Evolutionary conservation across 1,284 basidiomycete species (phyloP).

Genomic region (Ustilago xerochloae): DNA sequence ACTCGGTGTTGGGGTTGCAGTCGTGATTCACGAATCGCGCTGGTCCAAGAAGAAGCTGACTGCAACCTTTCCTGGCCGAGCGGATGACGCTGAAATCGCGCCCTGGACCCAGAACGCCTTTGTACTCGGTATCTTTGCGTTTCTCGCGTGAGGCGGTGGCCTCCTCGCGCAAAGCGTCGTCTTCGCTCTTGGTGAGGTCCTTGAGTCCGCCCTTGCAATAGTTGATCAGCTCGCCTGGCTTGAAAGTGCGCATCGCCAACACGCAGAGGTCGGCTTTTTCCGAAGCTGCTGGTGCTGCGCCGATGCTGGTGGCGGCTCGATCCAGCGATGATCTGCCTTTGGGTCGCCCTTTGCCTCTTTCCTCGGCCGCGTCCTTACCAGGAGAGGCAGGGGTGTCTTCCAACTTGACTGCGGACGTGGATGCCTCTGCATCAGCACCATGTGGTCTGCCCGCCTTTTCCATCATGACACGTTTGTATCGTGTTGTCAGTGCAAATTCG

Average conservation of each 20-base stretch:
- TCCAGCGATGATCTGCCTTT: constrained; percentile 47
- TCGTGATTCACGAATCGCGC: constrained; percentile 96
- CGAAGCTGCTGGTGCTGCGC: constrained; percentile 42
- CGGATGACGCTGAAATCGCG: constrained; percentile 91
- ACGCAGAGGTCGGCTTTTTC: constrained; percentile 90
- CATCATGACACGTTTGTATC: constrained; percentile 60
- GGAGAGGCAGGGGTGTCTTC: constrained; percentile 21
- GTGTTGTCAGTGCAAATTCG: constrained; percentile 63
- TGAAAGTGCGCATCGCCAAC: constrained; percentile 80
- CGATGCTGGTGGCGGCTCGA: constrained; percentile 44
- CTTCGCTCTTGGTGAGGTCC: constrained; percentile 67
- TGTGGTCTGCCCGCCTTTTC: constrained; percentile 28
- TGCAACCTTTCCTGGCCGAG: constrained; percentile 87
- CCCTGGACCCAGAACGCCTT: constrained; percentile 74
- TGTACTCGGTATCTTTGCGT: constrained; percentile 60
- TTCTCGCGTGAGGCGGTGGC: constrained; percentile 73
- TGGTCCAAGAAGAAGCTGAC: constrained; percentile 88
- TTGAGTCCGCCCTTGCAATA: constrained; percentile 75
- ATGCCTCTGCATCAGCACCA: constrained; percentile 17
- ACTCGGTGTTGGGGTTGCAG: constrained; percentile 87
- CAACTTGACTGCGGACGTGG: constrained; percentile 24
- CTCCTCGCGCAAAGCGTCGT: constrained; percentile 73
- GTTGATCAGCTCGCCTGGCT: constrained; percentile 78
- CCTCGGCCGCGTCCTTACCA: constrained; percentile 13
- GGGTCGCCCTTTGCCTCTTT: constrained; percentile 23